Base-by-base conservation (phyloP, 345 rosid genomes). In the Citrus maxima region DNA sequence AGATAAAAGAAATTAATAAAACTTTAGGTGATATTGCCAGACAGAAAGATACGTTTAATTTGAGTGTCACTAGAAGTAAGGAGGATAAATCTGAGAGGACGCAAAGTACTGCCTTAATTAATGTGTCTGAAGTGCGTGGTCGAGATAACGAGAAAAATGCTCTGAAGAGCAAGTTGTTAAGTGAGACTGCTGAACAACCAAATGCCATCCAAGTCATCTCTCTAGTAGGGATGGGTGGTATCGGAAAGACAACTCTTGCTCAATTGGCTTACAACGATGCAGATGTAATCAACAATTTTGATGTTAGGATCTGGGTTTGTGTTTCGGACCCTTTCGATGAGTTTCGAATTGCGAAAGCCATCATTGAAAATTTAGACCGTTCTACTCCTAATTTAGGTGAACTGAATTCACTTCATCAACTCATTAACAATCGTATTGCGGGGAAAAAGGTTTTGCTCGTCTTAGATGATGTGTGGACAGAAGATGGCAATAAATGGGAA, bases 341-440 rank as follows among this genome's bases (percentile, higher is more conserved):
- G 49, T 5, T 21, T 5, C 34, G 46, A 0, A 0, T 72, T 72
- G 64, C 32, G 2, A 72, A 16, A 22, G 46, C 64, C 0, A 55
- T 72, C 19, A 32, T 72, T 0, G 75, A 72, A 32, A 32, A 0
- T 5, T 40, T 72, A 2, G 19, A 19, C 2, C 1, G 2, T 22
- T 0, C 1, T 1, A 8, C 19, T 3, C 2, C 62, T 32, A 21
- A 32, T 12, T 34, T 56, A 4, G 21, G 3, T 6, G 56, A 58
- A 14, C 60, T 73, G 0, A 2, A 73, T 12, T 14, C 55, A 6
- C 37, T 35, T 3, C 18, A 35, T 0, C 2, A 0, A 24, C 1
- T 0, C 6, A 59, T 73, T 5, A 0, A 13, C 0, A 0, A n/a
- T 0, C 4, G 0, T 24, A 35, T 73, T 18, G 10, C 0, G 2